Evolutionary conservation across 2,329 filamentous ascomycete genomes (phyloP).

Genomic region (Corynespora cassiicola): DNA sequence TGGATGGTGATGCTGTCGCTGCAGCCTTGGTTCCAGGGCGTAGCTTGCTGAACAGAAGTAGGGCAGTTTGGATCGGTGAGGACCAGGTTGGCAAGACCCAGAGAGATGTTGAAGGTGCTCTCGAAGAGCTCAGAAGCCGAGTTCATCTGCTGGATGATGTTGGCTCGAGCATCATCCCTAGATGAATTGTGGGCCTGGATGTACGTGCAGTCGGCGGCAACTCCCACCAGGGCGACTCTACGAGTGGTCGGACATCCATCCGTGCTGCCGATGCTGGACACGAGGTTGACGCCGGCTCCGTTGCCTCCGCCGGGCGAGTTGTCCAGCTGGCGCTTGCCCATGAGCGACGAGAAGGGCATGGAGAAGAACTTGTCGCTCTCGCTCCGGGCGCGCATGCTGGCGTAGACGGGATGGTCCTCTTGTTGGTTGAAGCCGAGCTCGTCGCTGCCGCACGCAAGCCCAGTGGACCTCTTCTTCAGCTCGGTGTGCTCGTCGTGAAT

Average conservation of each 20-base stretch:
- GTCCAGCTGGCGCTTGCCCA: constrained; percentile 74
- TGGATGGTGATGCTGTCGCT: constrained; percentile 68
- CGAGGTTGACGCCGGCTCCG: constrained; percentile 79
- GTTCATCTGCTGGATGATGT: constrained; percentile 86
- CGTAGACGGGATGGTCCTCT: constrained; percentile 71
- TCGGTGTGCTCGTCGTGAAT: constrained; percentile 60
- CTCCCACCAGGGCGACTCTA: constrained; percentile 88
- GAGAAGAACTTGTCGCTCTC: constrained; percentile 58
- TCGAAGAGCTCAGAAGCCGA: constrained; percentile 88
- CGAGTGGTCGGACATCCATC: constrained; percentile 87
- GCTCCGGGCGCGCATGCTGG: constrained; percentile 59
- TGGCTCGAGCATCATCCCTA: constrained; percentile 69
- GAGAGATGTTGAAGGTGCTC: constrained; percentile 89
- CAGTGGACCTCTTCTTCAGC: constrained; percentile 63
- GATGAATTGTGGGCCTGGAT: constrained; percentile 76
- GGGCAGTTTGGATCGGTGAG: constrained; percentile 80
- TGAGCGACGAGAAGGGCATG: constrained; percentile 69
- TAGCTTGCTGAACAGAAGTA: constrained; percentile 66
- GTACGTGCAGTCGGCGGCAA: constrained; percentile 94
- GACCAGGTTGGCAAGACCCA: constrained; percentile 86
- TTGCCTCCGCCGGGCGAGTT: constrained; percentile 73
- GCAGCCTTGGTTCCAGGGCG: constrained; percentile 87
- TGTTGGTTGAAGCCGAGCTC: constrained; percentile 79
- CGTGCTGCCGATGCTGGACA: constrained; percentile 78
- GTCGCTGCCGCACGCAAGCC: constrained; percentile 72